Conservation (phyloP, 1,284 basidiomycete species). For the Sporisorium exsertum region DNA sequence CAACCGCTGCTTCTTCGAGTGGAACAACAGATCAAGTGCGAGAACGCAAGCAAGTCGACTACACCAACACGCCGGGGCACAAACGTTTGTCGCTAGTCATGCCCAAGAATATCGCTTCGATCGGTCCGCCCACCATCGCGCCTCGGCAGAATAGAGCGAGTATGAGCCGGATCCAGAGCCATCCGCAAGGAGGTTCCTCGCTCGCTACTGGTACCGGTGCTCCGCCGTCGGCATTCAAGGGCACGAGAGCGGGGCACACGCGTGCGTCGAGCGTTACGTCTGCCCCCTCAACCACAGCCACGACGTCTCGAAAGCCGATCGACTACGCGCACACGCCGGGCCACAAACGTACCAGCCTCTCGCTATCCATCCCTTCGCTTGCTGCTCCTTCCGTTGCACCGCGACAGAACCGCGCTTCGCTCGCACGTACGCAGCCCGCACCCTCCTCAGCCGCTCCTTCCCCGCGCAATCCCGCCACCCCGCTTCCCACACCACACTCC, state of each 20-base stretch:
- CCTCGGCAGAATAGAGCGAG: conserved; percentile 28
- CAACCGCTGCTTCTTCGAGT: neutral
- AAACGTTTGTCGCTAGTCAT: conserved; percentile 22
- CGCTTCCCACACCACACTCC: too few relatives aligned
- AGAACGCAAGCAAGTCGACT: conserved; percentile 46
- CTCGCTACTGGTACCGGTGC: too few relatives aligned
- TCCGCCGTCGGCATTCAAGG: neutral
- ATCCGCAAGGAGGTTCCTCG: neutral
- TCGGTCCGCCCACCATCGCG: conserved; percentile 1
- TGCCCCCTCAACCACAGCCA: neutral
- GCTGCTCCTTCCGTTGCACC: conserved; percentile 39
- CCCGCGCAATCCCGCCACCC: too few relatives aligned
- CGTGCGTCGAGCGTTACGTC: neutral
- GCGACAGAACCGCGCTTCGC: conserved; percentile 37
- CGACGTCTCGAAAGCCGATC: conserved; percentile 10
- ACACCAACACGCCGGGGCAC: conserved; percentile 53
- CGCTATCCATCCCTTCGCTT: conserved; percentile 38
- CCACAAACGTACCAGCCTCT: conserved; percentile 43
- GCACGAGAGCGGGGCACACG: neutral
- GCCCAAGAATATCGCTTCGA: conserved; percentile 13
- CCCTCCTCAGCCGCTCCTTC: neutral
- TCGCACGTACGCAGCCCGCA: conserved; percentile 15
- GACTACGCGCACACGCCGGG: conserved; percentile 51
- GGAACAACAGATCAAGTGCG: neutral
- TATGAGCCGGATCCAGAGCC: conserved; percentile 12